These are phyloP conservation scores for Ephemerocybe angulata DNA, from an alignment of 768 basidiomycete species.

Conservation along the genomic window DNA sequence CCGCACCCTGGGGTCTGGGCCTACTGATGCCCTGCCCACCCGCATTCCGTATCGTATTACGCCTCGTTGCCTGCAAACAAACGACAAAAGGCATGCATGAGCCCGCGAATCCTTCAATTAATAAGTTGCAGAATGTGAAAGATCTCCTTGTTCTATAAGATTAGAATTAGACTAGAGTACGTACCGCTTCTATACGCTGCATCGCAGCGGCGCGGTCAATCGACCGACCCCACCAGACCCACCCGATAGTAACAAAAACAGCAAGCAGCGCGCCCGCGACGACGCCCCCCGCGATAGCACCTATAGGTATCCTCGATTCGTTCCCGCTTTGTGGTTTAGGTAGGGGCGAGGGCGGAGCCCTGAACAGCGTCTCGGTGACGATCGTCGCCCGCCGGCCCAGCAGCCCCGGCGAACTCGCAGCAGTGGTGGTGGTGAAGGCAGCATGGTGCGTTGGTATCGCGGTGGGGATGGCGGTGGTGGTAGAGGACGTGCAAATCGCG, in stretches of 20 bases:
- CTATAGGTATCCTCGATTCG: conserved; percentile 35
- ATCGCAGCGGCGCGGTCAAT: conserved; percentile 35
- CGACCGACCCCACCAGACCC: conserved; percentile 44
- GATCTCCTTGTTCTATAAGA: background rate
- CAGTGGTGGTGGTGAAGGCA: no score
- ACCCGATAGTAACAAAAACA: conserved; percentile 37
- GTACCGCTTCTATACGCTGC: conserved; percentile 24
- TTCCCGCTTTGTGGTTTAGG: conserved; percentile 6
- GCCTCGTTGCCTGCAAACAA: conserved; percentile 21
- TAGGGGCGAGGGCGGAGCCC: background rate
- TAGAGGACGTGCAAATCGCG: no score
- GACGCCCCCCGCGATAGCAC: conserved; percentile 48
- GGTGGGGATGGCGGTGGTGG: background rate
- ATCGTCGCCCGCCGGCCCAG: no score
- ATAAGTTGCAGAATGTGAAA: no score
- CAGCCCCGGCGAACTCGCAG: no score
- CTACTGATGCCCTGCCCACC: conserved; percentile 15
- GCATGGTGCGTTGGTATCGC: no score
- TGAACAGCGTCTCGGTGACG: conserved; percentile 15
- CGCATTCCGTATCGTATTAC: conserved; percentile 43
- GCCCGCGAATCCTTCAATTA: background rate
- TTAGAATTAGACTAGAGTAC: background rate
- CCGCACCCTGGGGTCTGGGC: conserved; percentile 14
- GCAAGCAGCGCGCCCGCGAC: conserved; percentile 47
- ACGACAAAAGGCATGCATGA: background rate